Conservation (phyloP, 208 protist genomes). For the Strigomonas culicis region DNA sequence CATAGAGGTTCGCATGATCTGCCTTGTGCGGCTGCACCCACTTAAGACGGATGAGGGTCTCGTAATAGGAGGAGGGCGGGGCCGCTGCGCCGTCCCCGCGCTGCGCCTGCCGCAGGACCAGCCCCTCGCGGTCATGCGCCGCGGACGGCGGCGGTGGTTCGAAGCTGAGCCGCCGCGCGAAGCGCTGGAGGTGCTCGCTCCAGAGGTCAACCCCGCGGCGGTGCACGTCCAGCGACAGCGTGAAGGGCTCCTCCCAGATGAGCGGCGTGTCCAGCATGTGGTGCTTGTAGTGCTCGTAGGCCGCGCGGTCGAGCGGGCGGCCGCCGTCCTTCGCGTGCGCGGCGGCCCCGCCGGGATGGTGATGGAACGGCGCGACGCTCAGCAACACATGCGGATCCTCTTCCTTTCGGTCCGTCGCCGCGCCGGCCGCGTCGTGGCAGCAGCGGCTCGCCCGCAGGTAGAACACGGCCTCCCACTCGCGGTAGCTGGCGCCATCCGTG, state of each 20-base stretch:
- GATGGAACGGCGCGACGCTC: constrained; percentile 65
- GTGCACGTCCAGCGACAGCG: constrained; percentile 62
- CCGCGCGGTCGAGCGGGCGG: constrained; percentile 24
- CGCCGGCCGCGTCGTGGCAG: background rate
- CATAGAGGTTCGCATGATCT: background rate
- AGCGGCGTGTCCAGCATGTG: constrained; percentile 71
- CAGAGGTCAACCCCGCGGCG: constrained; percentile 50
- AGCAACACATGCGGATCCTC: constrained; percentile 59
- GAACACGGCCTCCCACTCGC: constrained; percentile 43
- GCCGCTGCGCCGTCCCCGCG: too few relatives aligned
- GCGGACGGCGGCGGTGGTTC: too few relatives aligned
- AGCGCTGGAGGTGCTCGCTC: constrained; percentile 71
- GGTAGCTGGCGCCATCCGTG: constrained; percentile 28
- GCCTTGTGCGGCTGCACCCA: constrained; percentile 18
- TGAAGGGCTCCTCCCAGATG: constrained; percentile 74
- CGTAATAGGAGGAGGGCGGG: too few relatives aligned
- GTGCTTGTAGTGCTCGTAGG: constrained; percentile 47
- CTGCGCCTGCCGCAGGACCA: too few relatives aligned
- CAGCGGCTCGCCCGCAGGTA: constrained; percentile 26
- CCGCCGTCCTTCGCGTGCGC: constrained; percentile 13
- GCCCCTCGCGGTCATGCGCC: too few relatives aligned
- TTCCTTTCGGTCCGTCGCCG: background rate
- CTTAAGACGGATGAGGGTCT: constrained; percentile 3
- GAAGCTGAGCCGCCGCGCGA: constrained; percentile 23
- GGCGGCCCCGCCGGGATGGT: constrained; percentile 14